These are phyloP conservation scores for Hysterangium stoloniferum DNA, from an alignment of 768 basidiomycete species.

Conservation along the genomic window DNA sequence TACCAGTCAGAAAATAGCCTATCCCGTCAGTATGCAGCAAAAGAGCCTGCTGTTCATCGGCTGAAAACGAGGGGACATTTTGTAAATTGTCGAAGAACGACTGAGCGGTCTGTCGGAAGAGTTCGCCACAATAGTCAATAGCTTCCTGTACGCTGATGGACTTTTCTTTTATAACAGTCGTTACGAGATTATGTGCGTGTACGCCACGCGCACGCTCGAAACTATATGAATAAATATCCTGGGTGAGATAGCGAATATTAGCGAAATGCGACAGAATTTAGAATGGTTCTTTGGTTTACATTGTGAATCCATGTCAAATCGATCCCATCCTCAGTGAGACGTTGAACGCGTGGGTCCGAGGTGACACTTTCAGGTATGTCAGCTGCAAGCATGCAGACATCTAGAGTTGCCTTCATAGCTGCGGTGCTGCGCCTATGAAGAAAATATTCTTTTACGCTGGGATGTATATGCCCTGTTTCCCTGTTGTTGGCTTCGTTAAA, in stretches of 20 bases:
- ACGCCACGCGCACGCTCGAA: slow-evolving; percentile 64
- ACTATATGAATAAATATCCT: slow-evolving; percentile 70
- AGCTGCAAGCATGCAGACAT: background rate
- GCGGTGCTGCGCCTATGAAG: background rate
- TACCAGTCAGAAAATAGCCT: slow-evolving; percentile 55
- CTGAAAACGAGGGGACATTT: slow-evolving; percentile 41
- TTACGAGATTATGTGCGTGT: slow-evolving; percentile 59
- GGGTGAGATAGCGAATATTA: slow-evolving; percentile 9
- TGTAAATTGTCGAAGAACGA: slow-evolving; percentile 39
- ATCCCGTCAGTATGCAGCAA: slow-evolving; percentile 46
- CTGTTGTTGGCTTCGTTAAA: slow-evolving; percentile 3
- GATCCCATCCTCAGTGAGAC: background rate
- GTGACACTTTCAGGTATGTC: slow-evolving; percentile 1
- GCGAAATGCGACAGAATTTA: background rate
- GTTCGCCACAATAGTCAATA: slow-evolving; percentile 45
- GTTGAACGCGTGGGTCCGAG: background rate
- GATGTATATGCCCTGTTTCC: background rate
- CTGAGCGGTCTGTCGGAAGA: slow-evolving; percentile 44
- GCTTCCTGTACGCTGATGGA: slow-evolving; percentile 49
- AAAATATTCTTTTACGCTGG: slow-evolving; percentile 4
- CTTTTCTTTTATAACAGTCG: slow-evolving; percentile 55
- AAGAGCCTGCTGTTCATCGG: slow-evolving; percentile 42
- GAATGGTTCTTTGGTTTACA: background rate
- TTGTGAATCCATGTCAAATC: background rate
- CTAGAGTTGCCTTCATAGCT: background rate